Base-by-base conservation (phyloP, 1,139 yeast species). In the Taphrina communis region DNA sequence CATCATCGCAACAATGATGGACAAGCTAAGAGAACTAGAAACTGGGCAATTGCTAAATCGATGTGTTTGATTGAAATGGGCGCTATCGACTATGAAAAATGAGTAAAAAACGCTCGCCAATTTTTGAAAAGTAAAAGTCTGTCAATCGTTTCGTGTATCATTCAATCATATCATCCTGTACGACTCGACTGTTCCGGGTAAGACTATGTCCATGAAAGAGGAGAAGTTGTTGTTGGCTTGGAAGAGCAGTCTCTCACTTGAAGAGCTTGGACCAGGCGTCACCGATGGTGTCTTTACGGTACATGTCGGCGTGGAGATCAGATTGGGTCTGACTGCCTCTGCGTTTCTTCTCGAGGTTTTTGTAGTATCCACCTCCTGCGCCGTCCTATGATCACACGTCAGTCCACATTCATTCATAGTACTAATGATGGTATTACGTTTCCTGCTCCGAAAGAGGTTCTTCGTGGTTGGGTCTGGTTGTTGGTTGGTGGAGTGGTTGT, bases 261-360 rank as follows among this genome's bases (percentile, higher is more conserved):
- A 63, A 63, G 48, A 63, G 61, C 21, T 44, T 55, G 35, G 58
- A 48, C 60, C 60, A 63, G 38, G 67, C 67, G n/a, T 63, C 67
- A 44, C 55, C 53, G 48, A 63, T 63, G 39, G 67, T 42, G 48
- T 63, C 67, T 50, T 44, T 44, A 9, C 61, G 31, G 51, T 42
- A 36, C 61, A 63, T 63, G 61, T 63, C 67, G 21, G 44, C 53
- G 1, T 55, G 39, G 5, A 42, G 46, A 46, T 63, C 67, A 9
- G 60, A 48, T 36, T 63, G 67, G 0, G 67, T 50, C 56, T 63
- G 67, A 56, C 61, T 53, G 2, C 67, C 67, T 12, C 67, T 31
- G 21, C 67, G 53, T 39, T 63, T 63, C 61, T 63, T 63, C 55
- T 63, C 67, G 38, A 63, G 41, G 55, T 50, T 50, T 14, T 48